Conservation (phyloP, 2,329 filamentous ascomycete species). For the Botrytis paeoniae region DNA sequence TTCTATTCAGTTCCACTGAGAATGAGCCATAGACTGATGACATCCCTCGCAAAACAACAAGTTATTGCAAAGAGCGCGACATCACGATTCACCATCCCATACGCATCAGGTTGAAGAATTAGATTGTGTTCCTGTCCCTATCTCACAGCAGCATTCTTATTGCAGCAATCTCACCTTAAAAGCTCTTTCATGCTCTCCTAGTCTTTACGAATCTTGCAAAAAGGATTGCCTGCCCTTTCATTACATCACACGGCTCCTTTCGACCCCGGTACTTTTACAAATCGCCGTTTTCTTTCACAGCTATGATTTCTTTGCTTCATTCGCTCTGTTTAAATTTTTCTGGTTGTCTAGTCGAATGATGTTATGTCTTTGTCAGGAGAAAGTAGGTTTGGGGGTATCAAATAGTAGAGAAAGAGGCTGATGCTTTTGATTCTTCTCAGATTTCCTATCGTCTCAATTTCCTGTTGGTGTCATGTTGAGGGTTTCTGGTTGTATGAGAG, state of each 20-base stretch:
- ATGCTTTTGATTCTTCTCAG: not conserved
- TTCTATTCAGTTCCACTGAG: not conserved
- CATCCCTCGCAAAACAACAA: no score
- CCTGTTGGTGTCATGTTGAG: not conserved
- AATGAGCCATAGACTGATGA: not conserved
- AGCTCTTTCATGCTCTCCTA: slow-evolving; percentile 12
- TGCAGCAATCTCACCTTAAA: not conserved
- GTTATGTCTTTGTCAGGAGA: not conserved
- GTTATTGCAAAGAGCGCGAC: not conserved
- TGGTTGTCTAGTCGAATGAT: not conserved
- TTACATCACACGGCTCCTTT: not conserved
- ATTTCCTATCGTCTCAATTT: not conserved
- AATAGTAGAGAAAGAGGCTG: not conserved
- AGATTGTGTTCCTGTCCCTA: not conserved
- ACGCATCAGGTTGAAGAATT: not conserved
- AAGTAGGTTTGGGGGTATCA: not conserved
- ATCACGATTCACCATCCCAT: not conserved
- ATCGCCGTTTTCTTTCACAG: not conserved
- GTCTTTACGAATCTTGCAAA: not conserved
- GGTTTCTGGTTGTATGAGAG: not conserved
- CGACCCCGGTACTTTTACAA: not conserved
- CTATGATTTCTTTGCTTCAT: not conserved
- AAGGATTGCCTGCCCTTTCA: not conserved
- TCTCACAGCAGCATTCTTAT: not conserved
- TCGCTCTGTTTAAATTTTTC: not conserved